Evolutionary conservation across 805 yeast species (phyloP), one percentile per base, ranked within the genome.

Genomic region (Lipomyces lipofer): DNA sequence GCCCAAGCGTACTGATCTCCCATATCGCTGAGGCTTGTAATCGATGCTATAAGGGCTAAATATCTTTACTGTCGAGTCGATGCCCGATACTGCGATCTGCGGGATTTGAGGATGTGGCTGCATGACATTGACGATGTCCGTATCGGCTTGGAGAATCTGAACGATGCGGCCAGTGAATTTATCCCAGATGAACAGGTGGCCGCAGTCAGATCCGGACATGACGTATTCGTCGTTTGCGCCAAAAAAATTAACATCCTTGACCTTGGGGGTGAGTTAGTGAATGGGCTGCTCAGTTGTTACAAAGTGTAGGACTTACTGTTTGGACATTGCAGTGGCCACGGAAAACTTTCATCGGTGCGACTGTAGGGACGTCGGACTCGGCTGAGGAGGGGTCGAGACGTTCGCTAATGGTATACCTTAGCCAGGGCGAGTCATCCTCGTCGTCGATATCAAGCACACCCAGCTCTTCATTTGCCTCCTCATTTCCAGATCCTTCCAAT

Each of bases 171-270:
- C 32, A 2, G 58, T 51, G 2, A 27, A 9, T 33, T 47, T 53
- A 13, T 58, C 54, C 63, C 63, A 60, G 21, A 60, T 46, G 32
- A 60, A 59, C 27, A 60, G 28, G 28, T 59, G 56, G 8, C 62
- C 62, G 35, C 51, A 51, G 35, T 59, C 63, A 6, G 63, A 60
- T n/a, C 63, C 63, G 12, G 63, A 54, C 51, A 60, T 43, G 19
- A 60, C 52, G 32, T 59, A 60, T 36, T 60, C 63, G 40, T 60
- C 63, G 22, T 51, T 25, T 19, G 47, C 43, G 10, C 63, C 63
- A 36, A 29, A 60, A 27, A 59, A 60, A 29, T 54, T 55, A 13
- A 59, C 63, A 28, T 59, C 60, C 33, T 54, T 59, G 15, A 59
- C 51, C 51, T 45, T 22, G 6, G 4, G 12, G 9, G 42, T 13